phyloP scores from a whole-genome alignment of 1,284 basidiomycete genomes.

The Tilletia caries region DNA sequence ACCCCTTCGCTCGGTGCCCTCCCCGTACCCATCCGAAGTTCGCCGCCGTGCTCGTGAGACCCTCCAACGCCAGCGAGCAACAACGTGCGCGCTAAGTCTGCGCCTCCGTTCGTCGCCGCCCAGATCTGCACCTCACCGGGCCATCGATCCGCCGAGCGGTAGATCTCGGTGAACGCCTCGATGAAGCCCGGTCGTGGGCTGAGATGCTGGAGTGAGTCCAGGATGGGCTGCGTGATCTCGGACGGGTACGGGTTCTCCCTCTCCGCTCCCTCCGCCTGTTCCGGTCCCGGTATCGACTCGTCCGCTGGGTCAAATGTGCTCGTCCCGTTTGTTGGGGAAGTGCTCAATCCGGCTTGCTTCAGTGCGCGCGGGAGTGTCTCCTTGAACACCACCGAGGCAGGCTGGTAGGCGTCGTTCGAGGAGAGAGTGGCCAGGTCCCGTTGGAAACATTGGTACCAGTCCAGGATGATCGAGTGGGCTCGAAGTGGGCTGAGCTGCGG shows the following conservation, averaged over 20 bases:
- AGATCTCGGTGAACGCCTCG: slow-evolving; percentile 31
- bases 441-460: slow-evolving; percentile 46
- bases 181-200: slow-evolving; percentile 39
- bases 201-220: slow-evolving; percentile 33
- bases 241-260: slow-evolving; percentile 26
- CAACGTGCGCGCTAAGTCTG: slow-evolving; percentile 28
- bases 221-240: slow-evolving; percentile 29
- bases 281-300: not conserved
- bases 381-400: slow-evolving; percentile 39
- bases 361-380: slow-evolving; percentile 34
- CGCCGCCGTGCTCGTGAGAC: slow-evolving; percentile 19
- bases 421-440: slow-evolving; percentile 40
- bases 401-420: slow-evolving; percentile 34
- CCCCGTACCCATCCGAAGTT: too few relatives aligned
- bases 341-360: slow-evolving; percentile 35
- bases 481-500: slow-evolving; percentile 30
- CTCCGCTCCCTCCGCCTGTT: not conserved
- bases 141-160: slow-evolving; percentile 20
- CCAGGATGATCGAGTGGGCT: slow-evolving; percentile 41
- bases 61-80: slow-evolving; percentile 24
- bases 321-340: slow-evolving; percentile 15
- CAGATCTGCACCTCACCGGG: slow-evolving; percentile 19
- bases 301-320: not conserved
- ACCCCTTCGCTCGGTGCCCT: slow-evolving; percentile 20
- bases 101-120: slow-evolving; percentile 42